phyloP scores from a whole-genome alignment of 768 basidiomycete species.

The Suillus subalutaceus region DNA sequence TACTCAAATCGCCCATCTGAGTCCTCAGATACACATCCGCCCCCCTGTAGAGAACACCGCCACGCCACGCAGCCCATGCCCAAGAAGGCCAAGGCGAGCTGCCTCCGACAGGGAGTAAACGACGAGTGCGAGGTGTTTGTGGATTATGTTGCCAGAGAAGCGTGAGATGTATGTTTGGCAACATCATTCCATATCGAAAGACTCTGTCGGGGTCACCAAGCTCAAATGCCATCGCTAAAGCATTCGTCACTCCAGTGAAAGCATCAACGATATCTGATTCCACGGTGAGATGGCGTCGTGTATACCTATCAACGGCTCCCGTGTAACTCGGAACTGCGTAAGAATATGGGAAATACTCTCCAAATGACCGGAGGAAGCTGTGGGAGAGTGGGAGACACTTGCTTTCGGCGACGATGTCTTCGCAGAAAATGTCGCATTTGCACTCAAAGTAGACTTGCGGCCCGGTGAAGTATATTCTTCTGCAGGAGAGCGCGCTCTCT shows the following conservation, averaged over 20 bases:
- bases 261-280: not conserved
- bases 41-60: slow-evolving; percentile 13
- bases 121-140: slow-evolving; percentile 15
- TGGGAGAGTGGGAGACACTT: not conserved
- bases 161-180: slow-evolving; percentile 16
- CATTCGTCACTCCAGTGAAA: not conserved
- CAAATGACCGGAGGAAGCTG: not conserved
- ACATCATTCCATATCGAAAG: not conserved
- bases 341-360: not conserved
- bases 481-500: not conserved
- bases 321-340: not conserved
- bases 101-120: not conserved
- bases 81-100: slow-evolving; percentile 12
- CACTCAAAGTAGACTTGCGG: slow-evolving; percentile 27
- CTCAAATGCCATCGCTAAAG: not conserved
- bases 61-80: slow-evolving; percentile 31
- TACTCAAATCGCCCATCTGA: not conserved
- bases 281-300: not conserved
- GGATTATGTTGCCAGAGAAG: slow-evolving; percentile 27
- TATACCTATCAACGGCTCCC: not conserved
- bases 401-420: not conserved
- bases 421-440: slow-evolving; percentile 4
- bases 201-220: not conserved
- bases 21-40: not conserved
- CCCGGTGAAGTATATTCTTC: slow-evolving; percentile 8